Conservation (phyloP, 768 basidiomycete genomes). For the Boletus rufocinnamomeus region DNA sequence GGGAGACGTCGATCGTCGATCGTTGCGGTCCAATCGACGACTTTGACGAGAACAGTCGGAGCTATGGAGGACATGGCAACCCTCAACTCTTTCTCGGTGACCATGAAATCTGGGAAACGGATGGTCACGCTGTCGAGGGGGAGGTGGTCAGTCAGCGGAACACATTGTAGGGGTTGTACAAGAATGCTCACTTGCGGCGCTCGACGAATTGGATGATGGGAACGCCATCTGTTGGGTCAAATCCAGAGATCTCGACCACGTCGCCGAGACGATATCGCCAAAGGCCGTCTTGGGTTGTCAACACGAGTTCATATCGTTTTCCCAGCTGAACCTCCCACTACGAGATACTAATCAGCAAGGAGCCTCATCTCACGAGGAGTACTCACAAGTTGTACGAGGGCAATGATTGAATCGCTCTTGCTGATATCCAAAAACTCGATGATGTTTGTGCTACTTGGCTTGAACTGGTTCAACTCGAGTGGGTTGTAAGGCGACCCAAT, state of each 20-base stretch:
- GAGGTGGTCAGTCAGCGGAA: neutral
- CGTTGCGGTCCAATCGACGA: constrained; percentile 20
- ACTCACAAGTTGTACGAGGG: constrained; percentile 7
- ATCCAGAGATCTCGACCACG: constrained; percentile 23
- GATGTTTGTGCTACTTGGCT: neutral
- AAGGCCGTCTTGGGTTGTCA: constrained; percentile 21
- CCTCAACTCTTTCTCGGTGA: constrained; percentile 17
- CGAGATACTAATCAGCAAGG: neutral
- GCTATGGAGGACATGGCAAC: constrained; percentile 1
- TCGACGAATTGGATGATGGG: constrained; percentile 23
- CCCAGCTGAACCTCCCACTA: constrained; percentile 23
- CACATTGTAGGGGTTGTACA: too few relatives aligned
- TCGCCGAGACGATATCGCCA: constrained; percentile 29
- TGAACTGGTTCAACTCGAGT: constrained; percentile 13
- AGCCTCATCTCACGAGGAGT: neutral
- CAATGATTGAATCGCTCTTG: neutral
- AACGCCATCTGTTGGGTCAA: constrained; percentile 18
- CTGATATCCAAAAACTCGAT: constrained; percentile 20
- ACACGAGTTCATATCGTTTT: constrained; percentile 20
- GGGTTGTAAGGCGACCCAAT: constrained; percentile 13
- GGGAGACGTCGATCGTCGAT: constrained; percentile 10
- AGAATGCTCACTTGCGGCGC: constrained; percentile 14
- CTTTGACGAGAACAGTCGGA: neutral
- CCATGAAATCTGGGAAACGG: constrained; percentile 14
- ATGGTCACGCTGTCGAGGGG: constrained; percentile 1